phyloP scores from a whole-genome alignment of 2,329 filamentous ascomycete genomes.

The Sclerotinia minor region DNA sequence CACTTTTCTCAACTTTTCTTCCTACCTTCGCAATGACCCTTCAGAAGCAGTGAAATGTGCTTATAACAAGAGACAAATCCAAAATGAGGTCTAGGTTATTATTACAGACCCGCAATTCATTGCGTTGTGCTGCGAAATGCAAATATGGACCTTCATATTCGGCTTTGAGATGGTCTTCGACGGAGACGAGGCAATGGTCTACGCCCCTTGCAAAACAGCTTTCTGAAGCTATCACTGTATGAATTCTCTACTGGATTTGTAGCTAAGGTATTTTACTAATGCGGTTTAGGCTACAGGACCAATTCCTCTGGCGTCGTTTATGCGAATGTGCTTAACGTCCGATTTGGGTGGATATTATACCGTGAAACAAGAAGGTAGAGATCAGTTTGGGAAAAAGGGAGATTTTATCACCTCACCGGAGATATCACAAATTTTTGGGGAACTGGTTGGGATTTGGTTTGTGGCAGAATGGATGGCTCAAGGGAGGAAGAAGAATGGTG shows the following conservation, averaged over 20 bases:
- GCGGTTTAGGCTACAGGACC: constrained; percentile 75
- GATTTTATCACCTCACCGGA: constrained; percentile 98
- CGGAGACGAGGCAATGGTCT: constrained; percentile 64
- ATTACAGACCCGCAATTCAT: constrained; percentile 32
- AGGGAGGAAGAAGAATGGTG: constrained; percentile 68
- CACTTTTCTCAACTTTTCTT: constrained; percentile 24
- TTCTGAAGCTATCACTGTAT: constrained; percentile 80
- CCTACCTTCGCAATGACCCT: constrained; percentile 14
- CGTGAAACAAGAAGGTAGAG: constrained; percentile 64
- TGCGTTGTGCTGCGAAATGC: constrained; percentile 31
- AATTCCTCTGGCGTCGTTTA: constrained; percentile 87
- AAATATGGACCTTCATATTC: constrained; percentile 30
- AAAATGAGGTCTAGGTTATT: constrained; percentile 39
- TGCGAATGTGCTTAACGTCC: constrained; percentile 97
- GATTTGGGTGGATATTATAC: constrained; percentile 94
- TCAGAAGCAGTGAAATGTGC: constrained; percentile 24
- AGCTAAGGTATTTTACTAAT: constrained; percentile 30
- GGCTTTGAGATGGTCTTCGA: constrained; percentile 38
- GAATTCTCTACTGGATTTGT: constrained; percentile 25
- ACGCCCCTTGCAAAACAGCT: constrained; percentile 88
- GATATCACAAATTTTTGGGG: constrained; percentile 95
- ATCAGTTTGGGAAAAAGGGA: constrained; percentile 89
- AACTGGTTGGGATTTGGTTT: constrained; percentile 91
- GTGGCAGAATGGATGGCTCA: constrained; percentile 96
- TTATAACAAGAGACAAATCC: constrained; percentile 25